Evolutionary conservation across 768 basidiomycete species (phyloP), one percentile per base, ranked within the genome.

Genomic region (Leccinum uliginosum): DNA sequence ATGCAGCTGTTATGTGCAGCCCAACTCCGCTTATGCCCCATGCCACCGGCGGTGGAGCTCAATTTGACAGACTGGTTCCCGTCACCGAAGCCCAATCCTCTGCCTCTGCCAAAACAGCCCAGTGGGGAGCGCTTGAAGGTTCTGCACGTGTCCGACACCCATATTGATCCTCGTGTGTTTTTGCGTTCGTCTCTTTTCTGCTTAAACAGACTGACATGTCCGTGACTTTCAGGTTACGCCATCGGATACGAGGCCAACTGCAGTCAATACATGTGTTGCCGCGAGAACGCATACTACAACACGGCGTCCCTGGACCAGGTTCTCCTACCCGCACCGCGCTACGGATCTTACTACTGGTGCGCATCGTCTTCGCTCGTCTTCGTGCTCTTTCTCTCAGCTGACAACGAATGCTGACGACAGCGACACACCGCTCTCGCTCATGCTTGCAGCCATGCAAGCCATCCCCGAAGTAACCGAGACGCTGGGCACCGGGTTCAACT

Each of bases 181-280:
- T 14, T 4, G 48, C 7, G 5, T 15, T 8, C 26, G 4, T 6
- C n/a, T 14, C 32, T 8, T 30, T 15, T 26, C n/a, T 30, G 10
- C 1, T 34, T 11, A n/a, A 21, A 26, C 14, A 6, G 0, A 47
- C 29, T 30, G 2, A n/a, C 35, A 1, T 11, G n/a, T 2, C n/a
- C n/a, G 40, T 30, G 49, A 40, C 4, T 55, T 21, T 10, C 53
- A 86, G 85, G 87, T 26, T 89, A 83, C 53, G 76, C 83, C 8
- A 88, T 79, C n/a, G 83, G 85, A 19, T 71, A 84, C 10, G 87
- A 88, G 69, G 86, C 82, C 1, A 86, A 87, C 62, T 89, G 88
- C 67, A 81, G 81, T 17, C 73, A 78, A 26, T 80, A 79, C 27
- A 67, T 81, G 26, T 91, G 88, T 67, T 91, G 88, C 64, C 78